Evolutionary conservation across 305 asterid species (phyloP).

Genomic region (Euphrasia arctica): DNA sequence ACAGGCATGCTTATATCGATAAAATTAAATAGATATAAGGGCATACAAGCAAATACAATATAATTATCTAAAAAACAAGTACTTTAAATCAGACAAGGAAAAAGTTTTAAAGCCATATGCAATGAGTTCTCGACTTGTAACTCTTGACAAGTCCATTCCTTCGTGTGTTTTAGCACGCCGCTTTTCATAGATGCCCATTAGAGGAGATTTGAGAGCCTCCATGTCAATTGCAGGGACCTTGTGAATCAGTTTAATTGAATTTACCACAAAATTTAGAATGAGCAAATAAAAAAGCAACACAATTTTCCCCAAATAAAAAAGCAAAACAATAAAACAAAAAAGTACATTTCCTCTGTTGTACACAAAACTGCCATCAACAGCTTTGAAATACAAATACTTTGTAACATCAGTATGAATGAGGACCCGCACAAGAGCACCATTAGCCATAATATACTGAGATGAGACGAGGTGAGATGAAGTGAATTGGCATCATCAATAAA

Average conservation of each 20-base stretch:
- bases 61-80: too few relatives aligned
- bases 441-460: slow-evolving; percentile 94
- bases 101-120: slow-evolving; percentile 48
- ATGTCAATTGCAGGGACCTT: slow-evolving; percentile 97
- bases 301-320: background rate
- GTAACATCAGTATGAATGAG: slow-evolving; percentile 95
- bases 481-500: slow-evolving; percentile 25
- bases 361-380: background rate
- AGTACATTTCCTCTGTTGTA: slow-evolving; percentile 5
- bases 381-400: background rate
- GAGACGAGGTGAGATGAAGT: too few relatives aligned
- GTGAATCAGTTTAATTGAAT: slow-evolving; percentile 55
- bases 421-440: slow-evolving; percentile 91
- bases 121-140: slow-evolving; percentile 74
- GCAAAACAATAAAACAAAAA: background rate
- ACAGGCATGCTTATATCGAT: too few relatives aligned
- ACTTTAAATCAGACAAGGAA: background rate
- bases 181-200: slow-evolving; percentile 96
- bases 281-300: background rate
- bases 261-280: slow-evolving; percentile 19
- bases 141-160: slow-evolving; percentile 91
- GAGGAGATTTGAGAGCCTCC: slow-evolving; percentile 98
- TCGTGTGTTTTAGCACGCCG: slow-evolving; percentile 97
- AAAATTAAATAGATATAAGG: too few relatives aligned
- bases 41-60: background rate